Evolutionary conservation across 768 basidiomycete species (phyloP).

Genomic region (Suillus variegatus): DNA sequence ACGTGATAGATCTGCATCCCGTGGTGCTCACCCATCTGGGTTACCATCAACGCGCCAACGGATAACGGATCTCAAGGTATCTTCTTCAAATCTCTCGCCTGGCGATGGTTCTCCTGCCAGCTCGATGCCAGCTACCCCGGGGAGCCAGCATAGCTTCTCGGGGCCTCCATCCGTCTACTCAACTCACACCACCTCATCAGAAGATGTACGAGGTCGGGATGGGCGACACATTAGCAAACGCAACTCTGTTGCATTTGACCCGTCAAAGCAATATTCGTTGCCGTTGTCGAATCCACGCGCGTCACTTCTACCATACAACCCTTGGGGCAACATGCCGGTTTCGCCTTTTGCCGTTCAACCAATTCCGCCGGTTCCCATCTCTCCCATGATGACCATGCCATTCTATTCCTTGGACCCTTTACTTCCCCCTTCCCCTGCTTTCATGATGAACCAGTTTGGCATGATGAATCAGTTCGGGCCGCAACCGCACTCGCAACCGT

Average conservation of each 20-base stretch:
- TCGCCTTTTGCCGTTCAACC: conserved; percentile 31
- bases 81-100: conserved; percentile 31
- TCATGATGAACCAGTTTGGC: conserved; percentile 65
- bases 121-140: conserved; percentile 43
- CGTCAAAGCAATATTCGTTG: conserved; percentile 30
- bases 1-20: conserved; percentile 39
- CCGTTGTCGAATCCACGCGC: conserved; percentile 21
- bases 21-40: conserved; percentile 23
- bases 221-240: conserved; percentile 40
- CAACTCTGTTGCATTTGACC: conserved; percentile 40
- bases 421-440: conserved; percentile 72
- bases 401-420: conserved; percentile 61
- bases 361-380: conserved; percentile 37
- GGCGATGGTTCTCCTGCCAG: conserved; percentile 52
- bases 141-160: conserved; percentile 40
- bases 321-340: conserved; percentile 23
- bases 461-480: conserved; percentile 52
- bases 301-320: conserved; percentile 28
- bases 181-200: conserved; percentile 54
- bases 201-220: conserved; percentile 49
- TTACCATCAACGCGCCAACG: conserved; percentile 44
- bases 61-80: conserved; percentile 46
- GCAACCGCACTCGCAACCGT: conserved; percentile 36
- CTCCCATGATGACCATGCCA: conserved; percentile 38
- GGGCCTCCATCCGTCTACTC: conserved; percentile 61